Conservation (phyloP, 1,284 basidiomycete species). For the Trametes hirsuta region DNA sequence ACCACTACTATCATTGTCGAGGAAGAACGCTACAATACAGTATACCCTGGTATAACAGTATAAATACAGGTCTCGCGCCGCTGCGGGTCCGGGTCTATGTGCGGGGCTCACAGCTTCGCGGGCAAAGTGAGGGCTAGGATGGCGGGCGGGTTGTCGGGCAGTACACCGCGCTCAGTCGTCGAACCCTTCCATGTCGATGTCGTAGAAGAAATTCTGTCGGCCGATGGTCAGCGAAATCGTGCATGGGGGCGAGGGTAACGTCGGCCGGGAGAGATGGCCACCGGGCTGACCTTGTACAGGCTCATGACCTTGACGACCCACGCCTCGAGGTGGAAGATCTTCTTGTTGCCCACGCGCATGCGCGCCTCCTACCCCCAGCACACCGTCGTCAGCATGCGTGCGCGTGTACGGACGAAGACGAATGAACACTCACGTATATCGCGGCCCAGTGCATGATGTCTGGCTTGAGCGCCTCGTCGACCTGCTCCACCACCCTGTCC, state of each 20-base stretch:
- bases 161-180: constrained; percentile 11
- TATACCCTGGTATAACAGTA: constrained; percentile 21
- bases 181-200: constrained; percentile 26
- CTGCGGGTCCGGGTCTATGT: neutral
- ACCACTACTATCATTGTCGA: neutral
- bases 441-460: constrained; percentile 98
- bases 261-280: neutral
- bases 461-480: constrained; percentile 87
- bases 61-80: constrained; percentile 6
- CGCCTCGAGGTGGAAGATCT: constrained; percentile 95
- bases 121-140: neutral
- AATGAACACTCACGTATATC: constrained; percentile 73
- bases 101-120: neutral
- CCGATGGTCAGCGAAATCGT: neutral
- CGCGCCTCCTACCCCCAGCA: constrained; percentile 72
- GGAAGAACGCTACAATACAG: constrained; percentile 15
- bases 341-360: constrained; percentile 90
- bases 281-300: constrained; percentile 62
- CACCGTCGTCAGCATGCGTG: neutral
- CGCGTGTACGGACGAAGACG: neutral
- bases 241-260: neutral
- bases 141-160: neutral
- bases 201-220: constrained; percentile 22
- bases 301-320: constrained; percentile 90
- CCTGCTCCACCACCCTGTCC: constrained; percentile 82